These are phyloP conservation scores for Orbilia quercus DNA, from an alignment of 2,329 filamentous ascomycete species.

Conservation along the genomic window DNA sequence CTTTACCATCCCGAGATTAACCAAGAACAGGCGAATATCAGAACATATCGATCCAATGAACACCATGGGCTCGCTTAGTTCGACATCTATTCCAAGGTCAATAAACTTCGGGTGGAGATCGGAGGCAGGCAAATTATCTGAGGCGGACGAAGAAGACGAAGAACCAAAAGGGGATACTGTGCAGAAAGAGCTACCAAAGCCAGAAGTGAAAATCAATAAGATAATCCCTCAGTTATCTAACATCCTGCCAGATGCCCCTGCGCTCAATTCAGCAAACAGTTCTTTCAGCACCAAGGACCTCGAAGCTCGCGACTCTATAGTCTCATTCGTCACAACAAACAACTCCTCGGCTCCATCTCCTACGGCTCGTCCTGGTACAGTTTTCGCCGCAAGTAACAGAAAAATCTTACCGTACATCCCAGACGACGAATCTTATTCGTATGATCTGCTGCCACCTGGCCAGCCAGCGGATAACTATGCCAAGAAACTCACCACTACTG, in stretches of 20 bases:
- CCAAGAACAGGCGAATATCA: constrained; percentile 30
- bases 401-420: constrained; percentile 49
- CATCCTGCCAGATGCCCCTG: constrained; percentile 30
- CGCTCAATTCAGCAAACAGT: constrained; percentile 26
- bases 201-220: constrained; percentile 23
- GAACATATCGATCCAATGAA: constrained; percentile 51
- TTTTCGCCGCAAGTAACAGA: constrained; percentile 3
- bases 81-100: constrained; percentile 19
- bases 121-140: constrained; percentile 19
- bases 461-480: constrained; percentile 24
- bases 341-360: constrained; percentile 40
- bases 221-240: constrained; percentile 30
- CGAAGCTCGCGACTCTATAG: constrained; percentile 27
- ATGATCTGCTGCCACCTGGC: constrained; percentile 58
- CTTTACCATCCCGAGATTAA: constrained; percentile 42
- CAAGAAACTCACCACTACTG: constrained; percentile 5
- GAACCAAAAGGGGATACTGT: neutral
- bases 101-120: constrained; percentile 27
- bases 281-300: constrained; percentile 35
- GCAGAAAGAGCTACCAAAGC: constrained; percentile 20
- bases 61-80: neutral
- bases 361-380: neutral
- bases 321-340: constrained; percentile 43
- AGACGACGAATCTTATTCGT: constrained; percentile 49
- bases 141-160: constrained; percentile 27